These are phyloP conservation scores for Botryotinia narcissicola DNA, from an alignment of 2,329 filamentous ascomycete species.

Conservation along the genomic window DNA sequence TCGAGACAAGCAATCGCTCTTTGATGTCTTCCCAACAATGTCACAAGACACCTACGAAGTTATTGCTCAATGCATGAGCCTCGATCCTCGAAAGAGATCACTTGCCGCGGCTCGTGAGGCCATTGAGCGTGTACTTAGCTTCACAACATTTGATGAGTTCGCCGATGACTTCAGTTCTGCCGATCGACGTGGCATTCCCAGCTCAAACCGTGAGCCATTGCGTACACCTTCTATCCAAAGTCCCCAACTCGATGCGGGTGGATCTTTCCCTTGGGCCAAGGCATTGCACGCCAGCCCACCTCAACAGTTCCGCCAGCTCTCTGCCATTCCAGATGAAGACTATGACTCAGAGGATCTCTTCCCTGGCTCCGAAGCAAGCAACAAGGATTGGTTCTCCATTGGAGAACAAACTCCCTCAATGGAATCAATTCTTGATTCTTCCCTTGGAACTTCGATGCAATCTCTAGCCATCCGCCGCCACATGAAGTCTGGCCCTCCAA, in stretches of 20 bases:
- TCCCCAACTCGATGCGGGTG: conserved; percentile 73
- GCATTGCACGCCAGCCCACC: conserved; percentile 75
- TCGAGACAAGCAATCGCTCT: conserved; percentile 89
- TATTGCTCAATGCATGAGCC: conserved; percentile 81
- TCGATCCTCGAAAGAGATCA: conserved; percentile 88
- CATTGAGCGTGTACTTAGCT: conserved; percentile 77
- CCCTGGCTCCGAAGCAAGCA: conserved; percentile 67
- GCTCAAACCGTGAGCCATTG: conserved; percentile 89
- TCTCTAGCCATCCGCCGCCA: conserved; percentile 59
- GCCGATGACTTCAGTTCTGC: conserved; percentile 91
- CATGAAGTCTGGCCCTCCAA: conserved; percentile 45
- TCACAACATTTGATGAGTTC: conserved; percentile 88
- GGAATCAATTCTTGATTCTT: conserved; percentile 81
- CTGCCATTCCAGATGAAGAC: conserved; percentile 75
- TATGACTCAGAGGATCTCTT: conserved; percentile 81
- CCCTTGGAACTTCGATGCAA: conserved; percentile 76
- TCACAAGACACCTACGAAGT: conserved; percentile 97
- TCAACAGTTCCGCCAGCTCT: conserved; percentile 75
- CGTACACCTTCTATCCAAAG: conserved; percentile 94
- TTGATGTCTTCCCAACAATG: conserved; percentile 98
- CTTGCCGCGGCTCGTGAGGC: conserved; percentile 74
- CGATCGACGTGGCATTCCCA: conserved; percentile 72
- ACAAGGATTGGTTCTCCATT: conserved; percentile 75
- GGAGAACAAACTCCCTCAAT: conserved; percentile 76
- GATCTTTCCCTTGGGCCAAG: conserved; percentile 95